Base-by-base conservation (phyloP, 257 asterid species). In the Solanum commersonii region DNA sequence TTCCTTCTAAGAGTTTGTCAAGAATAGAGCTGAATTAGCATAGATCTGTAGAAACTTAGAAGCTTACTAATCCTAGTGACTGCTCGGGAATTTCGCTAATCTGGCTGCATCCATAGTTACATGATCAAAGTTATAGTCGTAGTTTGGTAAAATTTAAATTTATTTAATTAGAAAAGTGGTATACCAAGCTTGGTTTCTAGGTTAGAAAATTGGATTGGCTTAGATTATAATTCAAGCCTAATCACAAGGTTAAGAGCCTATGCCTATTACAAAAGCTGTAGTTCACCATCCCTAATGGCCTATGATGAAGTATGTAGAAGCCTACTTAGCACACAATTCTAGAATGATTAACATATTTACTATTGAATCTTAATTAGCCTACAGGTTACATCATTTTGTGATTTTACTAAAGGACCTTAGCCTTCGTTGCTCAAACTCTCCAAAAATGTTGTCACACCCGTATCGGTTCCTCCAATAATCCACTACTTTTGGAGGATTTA, bases 261-360 rank as follows among this genome's bases (percentile, higher is more conserved):
- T 18, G 11, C 27, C 44, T 34, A 35, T 35, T 70, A 70, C n/a
- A 72, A 72, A 71, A 72, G 25, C n/a, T 12, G 52, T 35, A 74
- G 31, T 22, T 22, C 83, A 33, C n/a, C 38, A 70, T 35, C 27
- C 81, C 46, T 73, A 11, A 34, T 73, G 46, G 81, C 29, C 46
- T 73, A 35, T 73, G 82, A 73, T 34, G 29, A 34, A 74, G 31
- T 74, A 74, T 77, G 84, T 38, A 46, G 84, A 38, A 77, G 10
- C 84, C 59, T 12, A 38, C 84, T 38, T 96, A 87, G 56, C 12
- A n/a, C 59, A 38, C 13, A 77, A n/a, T n/a, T 38, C 84, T 77
- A 12, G 59, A 77, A 77, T 77, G 56, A 77, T 12, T 38, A 12
- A 13, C 46, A n/a, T 77, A 77, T 38, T 77, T 77, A 3, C 97